Percentiles rank a stretch among this genome's conserved stretches.
phyloP scores from a whole-genome alignment of 2,329 filamentous ascomycete genomes.

The Colletotrichum plurivorum region DNA sequence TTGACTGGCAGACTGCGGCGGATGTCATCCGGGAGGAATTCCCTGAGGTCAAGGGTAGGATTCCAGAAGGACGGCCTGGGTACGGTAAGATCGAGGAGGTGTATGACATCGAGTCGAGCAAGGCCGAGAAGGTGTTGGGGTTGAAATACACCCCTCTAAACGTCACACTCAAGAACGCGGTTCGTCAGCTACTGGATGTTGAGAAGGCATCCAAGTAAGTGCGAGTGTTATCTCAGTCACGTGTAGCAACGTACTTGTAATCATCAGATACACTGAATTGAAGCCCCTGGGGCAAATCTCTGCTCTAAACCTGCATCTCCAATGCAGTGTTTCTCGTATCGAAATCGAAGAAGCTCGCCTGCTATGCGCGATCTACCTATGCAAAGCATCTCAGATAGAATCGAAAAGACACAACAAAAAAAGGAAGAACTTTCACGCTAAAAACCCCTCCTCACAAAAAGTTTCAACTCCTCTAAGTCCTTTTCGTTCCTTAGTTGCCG shows the following conservation, averaged over 20 bases:
- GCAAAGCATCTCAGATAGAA: not conserved
- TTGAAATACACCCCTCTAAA: conserved; percentile 69
- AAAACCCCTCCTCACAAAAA: not conserved
- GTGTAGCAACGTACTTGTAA: not conserved
- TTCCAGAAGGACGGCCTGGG: conserved; percentile 41
- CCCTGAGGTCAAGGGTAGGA: conserved; percentile 55
- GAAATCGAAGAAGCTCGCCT: conserved; percentile 2
- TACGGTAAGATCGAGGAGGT: conserved; percentile 51
- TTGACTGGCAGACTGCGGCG: conserved; percentile 70
- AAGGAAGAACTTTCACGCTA: not conserved
- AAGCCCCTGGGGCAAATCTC: conserved; percentile 3
- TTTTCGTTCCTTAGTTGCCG: conserved; percentile 1
- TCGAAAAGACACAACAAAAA: not conserved
- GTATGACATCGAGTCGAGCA: conserved; percentile 59
- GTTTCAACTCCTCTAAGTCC: no score
- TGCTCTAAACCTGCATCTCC: not conserved
- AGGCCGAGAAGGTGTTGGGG: conserved; percentile 61
- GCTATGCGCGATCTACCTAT: conserved; percentile 1
- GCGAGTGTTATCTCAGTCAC: not conserved
- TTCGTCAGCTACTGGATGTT: conserved; percentile 5
- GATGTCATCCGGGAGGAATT: conserved; percentile 67
- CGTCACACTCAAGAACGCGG: conserved; percentile 17
- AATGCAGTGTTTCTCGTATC: conserved; percentile 1
- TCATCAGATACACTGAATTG: conserved; percentile 4
- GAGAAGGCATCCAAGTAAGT: conserved; percentile 17